Evolutionary conservation across 2,329 filamentous ascomycete species (phyloP).

Genomic region (Chaetomium globosum): DNA sequence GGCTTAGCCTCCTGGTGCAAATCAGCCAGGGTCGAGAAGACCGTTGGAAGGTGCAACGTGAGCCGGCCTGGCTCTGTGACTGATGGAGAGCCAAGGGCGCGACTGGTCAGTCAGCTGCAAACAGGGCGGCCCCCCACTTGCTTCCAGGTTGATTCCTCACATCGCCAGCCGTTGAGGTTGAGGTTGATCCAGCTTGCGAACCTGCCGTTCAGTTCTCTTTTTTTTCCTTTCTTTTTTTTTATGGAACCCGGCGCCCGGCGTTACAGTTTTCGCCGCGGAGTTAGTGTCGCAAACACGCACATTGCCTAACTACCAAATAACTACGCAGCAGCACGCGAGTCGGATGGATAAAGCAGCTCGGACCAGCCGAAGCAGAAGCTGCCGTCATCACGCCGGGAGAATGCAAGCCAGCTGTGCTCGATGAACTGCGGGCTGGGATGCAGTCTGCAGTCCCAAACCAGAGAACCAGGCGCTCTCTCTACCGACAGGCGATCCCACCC

Average conservation of each 20-base stretch:
- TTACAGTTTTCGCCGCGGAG: background rate
- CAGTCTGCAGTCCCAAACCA: conserved; percentile 15
- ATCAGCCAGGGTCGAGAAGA: conserved; percentile 29
- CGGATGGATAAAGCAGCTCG: background rate
- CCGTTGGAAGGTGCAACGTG: conserved; percentile 33
- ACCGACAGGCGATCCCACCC: conserved; percentile 36
- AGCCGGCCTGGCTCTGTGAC: conserved; percentile 27
- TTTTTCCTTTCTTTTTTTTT: too few relatives aligned
- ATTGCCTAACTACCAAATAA: background rate
- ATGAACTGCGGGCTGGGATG: conserved; percentile 18
- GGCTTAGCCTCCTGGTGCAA: conserved; percentile 31
- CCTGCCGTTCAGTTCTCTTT: background rate
- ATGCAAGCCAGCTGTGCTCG: conserved; percentile 17
- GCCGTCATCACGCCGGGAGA: conserved; percentile 7
- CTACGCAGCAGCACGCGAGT: background rate
- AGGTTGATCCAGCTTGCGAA: background rate
- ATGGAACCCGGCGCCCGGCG: background rate
- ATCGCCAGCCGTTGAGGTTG: background rate
- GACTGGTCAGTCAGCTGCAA: conserved; percentile 20
- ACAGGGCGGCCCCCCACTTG: conserved; percentile 2
- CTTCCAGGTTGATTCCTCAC: background rate
- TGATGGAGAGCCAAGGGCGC: conserved; percentile 17
- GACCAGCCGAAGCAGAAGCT: background rate
- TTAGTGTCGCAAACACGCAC: background rate
- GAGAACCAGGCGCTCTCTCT: conserved; percentile 35